Evolutionary conservation across 140 eudicot species (phyloP).

Genomic region (Ambrosia hybrid): DNA sequence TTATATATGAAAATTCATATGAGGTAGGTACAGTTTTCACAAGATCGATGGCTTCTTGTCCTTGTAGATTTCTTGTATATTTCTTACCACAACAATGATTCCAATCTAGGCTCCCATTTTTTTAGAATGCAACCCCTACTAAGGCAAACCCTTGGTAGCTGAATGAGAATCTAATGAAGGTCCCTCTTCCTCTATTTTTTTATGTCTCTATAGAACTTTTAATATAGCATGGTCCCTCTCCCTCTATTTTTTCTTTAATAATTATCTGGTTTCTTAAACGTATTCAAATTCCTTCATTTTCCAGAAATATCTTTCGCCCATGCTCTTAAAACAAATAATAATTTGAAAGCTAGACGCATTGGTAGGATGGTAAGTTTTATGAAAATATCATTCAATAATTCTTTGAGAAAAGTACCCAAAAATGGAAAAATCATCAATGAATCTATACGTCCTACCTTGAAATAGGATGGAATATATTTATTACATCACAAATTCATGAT

Average conservation of each 20-base stretch:
- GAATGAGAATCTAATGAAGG: neutral
- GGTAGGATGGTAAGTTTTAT: neutral
- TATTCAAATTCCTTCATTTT: neutral
- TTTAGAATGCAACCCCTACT: neutral
- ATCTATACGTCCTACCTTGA: neutral
- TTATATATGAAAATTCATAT: too few relatives aligned
- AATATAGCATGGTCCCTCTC: neutral
- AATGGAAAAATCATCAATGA: too few relatives aligned
- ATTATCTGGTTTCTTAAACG: neutral
- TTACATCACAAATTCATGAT: slow-evolving; percentile 3
- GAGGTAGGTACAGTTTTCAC: too few relatives aligned
- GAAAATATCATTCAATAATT: neutral
- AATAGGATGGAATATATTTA: slow-evolving; percentile 1
- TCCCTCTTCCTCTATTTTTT: too few relatives aligned
- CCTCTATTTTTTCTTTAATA: neutral
- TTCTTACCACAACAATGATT: too few relatives aligned
- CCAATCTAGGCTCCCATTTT: too few relatives aligned
- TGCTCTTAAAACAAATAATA: neutral
- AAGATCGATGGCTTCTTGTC: too few relatives aligned
- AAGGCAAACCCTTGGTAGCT: neutral
- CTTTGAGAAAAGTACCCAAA: neutral
- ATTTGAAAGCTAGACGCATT: too few relatives aligned
- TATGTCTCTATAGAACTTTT: neutral
- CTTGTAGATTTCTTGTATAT: too few relatives aligned
- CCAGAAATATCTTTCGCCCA: neutral